Base-by-base conservation (phyloP, 1,284 basidiomycete species). In the Ceratobasidium sp. region DNA sequence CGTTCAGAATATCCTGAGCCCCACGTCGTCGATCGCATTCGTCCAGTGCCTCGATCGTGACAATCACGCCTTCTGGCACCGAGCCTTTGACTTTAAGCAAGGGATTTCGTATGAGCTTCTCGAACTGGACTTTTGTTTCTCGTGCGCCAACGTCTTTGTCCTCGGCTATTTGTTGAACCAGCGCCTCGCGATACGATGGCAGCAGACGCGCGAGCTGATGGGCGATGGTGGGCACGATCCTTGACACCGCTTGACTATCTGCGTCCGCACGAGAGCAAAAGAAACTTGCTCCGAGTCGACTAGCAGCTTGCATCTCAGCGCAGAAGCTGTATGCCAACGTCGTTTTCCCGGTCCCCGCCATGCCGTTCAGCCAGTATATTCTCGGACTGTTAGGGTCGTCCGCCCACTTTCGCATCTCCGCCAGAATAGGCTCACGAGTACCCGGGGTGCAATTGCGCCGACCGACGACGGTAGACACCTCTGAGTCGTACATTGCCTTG, bases 271-370 rank as follows among this genome's bases (percentile, higher is more conserved):
- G 53, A 7, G 53, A 47, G 44, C 66, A 71, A 44, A 71, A 67
- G 48, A 67, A 67, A n/a, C 65, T 67, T 9, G 65, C 53, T 14
- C 27, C 65, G 1, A 66, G 64, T n/a, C 24, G 64, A 31, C 51
- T 19, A 14, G 11, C 36, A 1, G 22, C 22, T 27, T 66, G 47
- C 17, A 66, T 47, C 48, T 31, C 24, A 2, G 22, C 48, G n/a
- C 64, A 66, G 9, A 66, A 24, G 44, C 27, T 66, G n/a, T 51
- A 66, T 51, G 63, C 47, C 17, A 51, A 11, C 17, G 48, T 66
- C 3, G 57, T 60, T 33, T 60, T 60, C 14, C 57, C 57, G 11
- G 36, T 41, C 36, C 36, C 36, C 4, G 36, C 36, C 36, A 41
- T 41, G 11, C 54, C 54, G 27, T 41, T 66, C 50, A 67, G n/a